Base-by-base conservation (phyloP, 2,329 filamentous ascomycete species). In the Nothopassalora personata region DNA sequence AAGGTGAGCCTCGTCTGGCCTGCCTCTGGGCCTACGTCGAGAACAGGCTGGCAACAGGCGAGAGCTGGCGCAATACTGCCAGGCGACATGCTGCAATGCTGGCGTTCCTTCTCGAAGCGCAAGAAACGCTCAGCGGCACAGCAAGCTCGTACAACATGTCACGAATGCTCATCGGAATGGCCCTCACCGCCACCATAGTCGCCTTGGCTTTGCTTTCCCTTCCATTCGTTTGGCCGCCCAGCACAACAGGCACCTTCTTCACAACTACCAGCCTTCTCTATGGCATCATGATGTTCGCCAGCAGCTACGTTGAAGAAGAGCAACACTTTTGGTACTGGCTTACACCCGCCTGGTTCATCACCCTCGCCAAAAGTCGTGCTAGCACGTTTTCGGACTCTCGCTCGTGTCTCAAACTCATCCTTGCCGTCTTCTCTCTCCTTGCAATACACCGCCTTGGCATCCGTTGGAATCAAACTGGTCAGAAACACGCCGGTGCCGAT, bases 281-380 rank as follows among this genome's bases (percentile, higher is more conserved):
- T 70, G 86, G 87, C 1, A 73, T 84, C 39, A 95, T 97, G 85
- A 97, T 97, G 92, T 97, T 97, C 75, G 93, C 92, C 9, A 96
- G 90, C 72, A 97, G 92, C 70, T 99, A 94, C 72, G 91, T 99
- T 1, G 94, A 99, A 74, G 94, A 99, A 75, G 94, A 99, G 73
- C 94, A 99, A 53, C 91, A 97, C 66, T 97, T 96, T 72, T 99
- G 94, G 94, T 97, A 99, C 75, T 97, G 93, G 91, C 76, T 85
- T 1, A 83, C 87, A 0, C 86, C 88, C 0, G 82, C 84, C 6
- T 95, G 89, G 89, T 74, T 80, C 48, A 49, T 64, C 4, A 39
- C 69, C 1, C 71, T 85, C 18, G 61, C 53, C 6, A 56, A 51
- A 4, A 55, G 36, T 15, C 54, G 58, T 27, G 43, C 64, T 5